These are phyloP conservation scores for Hypoxylon lienhwacheense DNA, from an alignment of 495 filamentous ascomycete species.

Conservation along the genomic window DNA sequence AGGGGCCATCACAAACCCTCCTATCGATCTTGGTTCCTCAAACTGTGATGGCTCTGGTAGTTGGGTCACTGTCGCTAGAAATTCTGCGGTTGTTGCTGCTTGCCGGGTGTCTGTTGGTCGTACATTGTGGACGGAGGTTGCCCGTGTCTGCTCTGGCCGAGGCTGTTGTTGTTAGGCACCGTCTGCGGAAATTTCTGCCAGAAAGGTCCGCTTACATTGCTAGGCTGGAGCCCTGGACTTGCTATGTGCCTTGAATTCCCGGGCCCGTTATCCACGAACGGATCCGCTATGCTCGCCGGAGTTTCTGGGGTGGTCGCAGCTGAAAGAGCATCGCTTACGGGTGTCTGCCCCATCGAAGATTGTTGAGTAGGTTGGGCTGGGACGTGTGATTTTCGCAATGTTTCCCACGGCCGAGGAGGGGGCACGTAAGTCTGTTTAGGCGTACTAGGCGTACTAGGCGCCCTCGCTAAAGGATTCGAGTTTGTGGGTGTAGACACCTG, in stretches of 20 bases:
- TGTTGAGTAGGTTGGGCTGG: slow-evolving; percentile 12
- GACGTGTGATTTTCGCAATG: slow-evolving; percentile 29
- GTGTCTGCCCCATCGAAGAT: neutral
- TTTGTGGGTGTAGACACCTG: neutral
- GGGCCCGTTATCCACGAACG: neutral
- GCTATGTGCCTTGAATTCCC: slow-evolving; percentile 24
- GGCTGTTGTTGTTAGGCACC: slow-evolving; percentile 40
- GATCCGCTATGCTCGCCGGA: neutral
- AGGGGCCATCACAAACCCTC: slow-evolving; percentile 2
- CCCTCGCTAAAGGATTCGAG: slow-evolving; percentile 7
- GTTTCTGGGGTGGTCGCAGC: neutral
- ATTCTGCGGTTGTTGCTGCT: slow-evolving; percentile 9
- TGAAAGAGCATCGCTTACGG: neutral
- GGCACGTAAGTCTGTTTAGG: slow-evolving; percentile 35
- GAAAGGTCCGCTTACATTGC: slow-evolving; percentile 42
- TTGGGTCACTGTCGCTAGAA: neutral
- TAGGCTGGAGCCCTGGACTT: slow-evolving; percentile 30
- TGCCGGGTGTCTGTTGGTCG: slow-evolving; percentile 7
- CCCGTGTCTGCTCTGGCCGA: slow-evolving; percentile 22
- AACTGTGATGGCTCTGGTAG: neutral
- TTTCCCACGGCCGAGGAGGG: slow-evolving; percentile 39
- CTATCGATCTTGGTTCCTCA: neutral
- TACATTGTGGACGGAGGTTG: slow-evolving; percentile 15
- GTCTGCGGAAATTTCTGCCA: slow-evolving; percentile 34
- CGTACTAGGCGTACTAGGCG: neutral